phyloP scores from a whole-genome alignment of 2,329 filamentous ascomycete genomes.

The Aspergillus aculeatinus region DNA sequence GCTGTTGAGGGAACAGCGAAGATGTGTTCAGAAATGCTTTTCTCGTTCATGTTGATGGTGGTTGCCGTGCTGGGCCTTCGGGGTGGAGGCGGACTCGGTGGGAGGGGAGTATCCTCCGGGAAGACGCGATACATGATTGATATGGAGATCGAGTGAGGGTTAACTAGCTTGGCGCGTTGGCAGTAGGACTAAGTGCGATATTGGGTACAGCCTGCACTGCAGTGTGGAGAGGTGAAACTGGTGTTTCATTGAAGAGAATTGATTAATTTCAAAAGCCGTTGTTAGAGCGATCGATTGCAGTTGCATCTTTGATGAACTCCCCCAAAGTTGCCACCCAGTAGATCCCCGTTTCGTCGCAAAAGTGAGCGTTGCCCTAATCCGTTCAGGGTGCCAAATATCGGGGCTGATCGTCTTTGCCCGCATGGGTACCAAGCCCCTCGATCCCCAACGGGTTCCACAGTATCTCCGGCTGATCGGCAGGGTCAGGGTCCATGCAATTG shows the following conservation, averaged over 20 bases:
- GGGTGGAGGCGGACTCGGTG: not conserved
- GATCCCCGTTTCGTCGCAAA: constrained; percentile 9
- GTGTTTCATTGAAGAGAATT: not conserved
- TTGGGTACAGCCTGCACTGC: not conserved
- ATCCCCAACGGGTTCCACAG: constrained; percentile 8
- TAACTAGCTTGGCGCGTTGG: too few species aligned
- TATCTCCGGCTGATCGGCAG: constrained; percentile 11
- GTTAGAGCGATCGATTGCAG: not conserved
- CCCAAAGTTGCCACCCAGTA: not conserved
- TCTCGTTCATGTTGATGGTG: constrained; percentile 13
- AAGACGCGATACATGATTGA: not conserved
- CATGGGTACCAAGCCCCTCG: constrained; percentile 12
- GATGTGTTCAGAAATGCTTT: constrained; percentile 12
- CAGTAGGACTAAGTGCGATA: not conserved
- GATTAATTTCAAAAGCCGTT: not conserved
- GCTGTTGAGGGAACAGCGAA: constrained; percentile 17
- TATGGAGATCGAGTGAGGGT: not conserved
- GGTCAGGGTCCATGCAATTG: not conserved
- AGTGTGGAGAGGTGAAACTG: not conserved
- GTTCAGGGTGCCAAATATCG: not conserved
- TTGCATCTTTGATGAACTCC: not conserved
- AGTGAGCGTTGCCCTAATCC: constrained; percentile 7
- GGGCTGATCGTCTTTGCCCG: constrained; percentile 15
- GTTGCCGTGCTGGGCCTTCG: not conserved
- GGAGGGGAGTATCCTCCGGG: not conserved